A percentile compares a stretch with the other conserved stretches of the same genome.
Evolutionary conservation across 2,329 filamentous ascomycete species (phyloP).

Genomic region (Phyllosticta citriasiana): DNA sequence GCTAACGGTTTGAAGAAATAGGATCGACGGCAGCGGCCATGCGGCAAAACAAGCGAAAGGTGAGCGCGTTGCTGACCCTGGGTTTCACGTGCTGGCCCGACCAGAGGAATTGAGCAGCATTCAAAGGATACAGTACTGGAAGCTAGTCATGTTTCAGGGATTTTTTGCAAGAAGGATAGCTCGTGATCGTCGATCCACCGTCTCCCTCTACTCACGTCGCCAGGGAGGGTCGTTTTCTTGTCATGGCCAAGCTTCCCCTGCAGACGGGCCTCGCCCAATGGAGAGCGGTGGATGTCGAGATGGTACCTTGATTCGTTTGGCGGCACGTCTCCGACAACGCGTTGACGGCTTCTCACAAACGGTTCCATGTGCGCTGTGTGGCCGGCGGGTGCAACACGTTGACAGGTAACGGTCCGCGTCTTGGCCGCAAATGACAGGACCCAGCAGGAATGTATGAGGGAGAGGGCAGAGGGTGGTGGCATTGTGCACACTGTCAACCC

Average conservation of each 20-base stretch:
- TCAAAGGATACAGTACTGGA: not conserved
- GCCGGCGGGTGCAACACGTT: not conserved
- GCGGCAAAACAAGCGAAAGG: not conserved
- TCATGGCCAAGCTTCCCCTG: not conserved
- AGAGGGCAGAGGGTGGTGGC: not conserved
- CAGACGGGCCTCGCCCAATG: not conserved
- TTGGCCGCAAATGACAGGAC: not conserved
- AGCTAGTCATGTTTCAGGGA: not conserved
- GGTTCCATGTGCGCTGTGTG: not conserved
- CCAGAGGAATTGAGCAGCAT: not conserved
- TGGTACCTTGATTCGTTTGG: not conserved
- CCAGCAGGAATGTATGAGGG: not conserved
- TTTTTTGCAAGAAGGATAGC: not conserved
- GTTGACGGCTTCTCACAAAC: not conserved
- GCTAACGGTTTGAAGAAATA: constrained; percentile 9
- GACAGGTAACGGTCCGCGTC: not conserved
- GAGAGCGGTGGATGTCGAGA: not conserved
- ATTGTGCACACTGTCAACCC: not conserved
- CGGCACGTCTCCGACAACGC: not conserved
- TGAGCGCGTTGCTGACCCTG: not conserved
- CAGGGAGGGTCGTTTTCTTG: not conserved
- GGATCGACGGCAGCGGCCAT: constrained; percentile 5
- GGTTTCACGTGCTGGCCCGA: not conserved
- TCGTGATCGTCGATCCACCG: not conserved
- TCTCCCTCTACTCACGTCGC: not conserved